phyloP scores from a whole-genome alignment of 1,284 basidiomycete genomes.

The Mycena citricolor region DNA sequence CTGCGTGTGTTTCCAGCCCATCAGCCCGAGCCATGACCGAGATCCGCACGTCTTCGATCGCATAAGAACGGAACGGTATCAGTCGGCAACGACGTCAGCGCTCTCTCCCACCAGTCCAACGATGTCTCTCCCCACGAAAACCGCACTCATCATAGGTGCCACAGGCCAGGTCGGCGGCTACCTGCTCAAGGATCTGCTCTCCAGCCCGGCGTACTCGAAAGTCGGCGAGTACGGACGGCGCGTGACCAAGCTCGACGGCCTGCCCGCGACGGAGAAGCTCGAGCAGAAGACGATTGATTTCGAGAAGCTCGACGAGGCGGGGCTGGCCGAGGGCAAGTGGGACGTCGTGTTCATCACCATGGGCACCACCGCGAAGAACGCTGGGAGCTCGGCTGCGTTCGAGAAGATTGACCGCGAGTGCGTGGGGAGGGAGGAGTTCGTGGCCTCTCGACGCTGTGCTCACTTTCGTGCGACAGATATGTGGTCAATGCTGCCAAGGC shows the following conservation, averaged over 20 bases:
- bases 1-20: too few species aligned
- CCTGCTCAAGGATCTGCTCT: conserved; percentile 57
- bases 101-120: too few species aligned
- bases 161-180: conserved; percentile 62
- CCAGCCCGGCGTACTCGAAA: conserved; percentile 48
- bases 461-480: conserved; percentile 45
- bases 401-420: conserved; percentile 77
- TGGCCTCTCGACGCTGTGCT: background rate
- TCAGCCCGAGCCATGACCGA: too few species aligned
- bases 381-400: conserved; percentile 64
- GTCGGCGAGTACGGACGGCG: conserved; percentile 68
- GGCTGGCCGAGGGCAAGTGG: conserved; percentile 55
- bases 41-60: too few species aligned
- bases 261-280: conserved; percentile 45
- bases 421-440: too few species aligned
- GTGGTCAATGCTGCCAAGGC: conserved; percentile 69
- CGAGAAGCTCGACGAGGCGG: conserved; percentile 56
- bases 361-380: conserved; percentile 61
- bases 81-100: too few species aligned
- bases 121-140: too few species aligned
- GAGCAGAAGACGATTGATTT: conserved; percentile 66
- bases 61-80: too few species aligned
- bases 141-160: conserved; percentile 64
- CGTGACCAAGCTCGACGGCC: conserved; percentile 43
- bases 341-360: conserved; percentile 68